Conservation (phyloP, 2,329 filamentous ascomycete species). For the Scedosporium apiospermum region DNA sequence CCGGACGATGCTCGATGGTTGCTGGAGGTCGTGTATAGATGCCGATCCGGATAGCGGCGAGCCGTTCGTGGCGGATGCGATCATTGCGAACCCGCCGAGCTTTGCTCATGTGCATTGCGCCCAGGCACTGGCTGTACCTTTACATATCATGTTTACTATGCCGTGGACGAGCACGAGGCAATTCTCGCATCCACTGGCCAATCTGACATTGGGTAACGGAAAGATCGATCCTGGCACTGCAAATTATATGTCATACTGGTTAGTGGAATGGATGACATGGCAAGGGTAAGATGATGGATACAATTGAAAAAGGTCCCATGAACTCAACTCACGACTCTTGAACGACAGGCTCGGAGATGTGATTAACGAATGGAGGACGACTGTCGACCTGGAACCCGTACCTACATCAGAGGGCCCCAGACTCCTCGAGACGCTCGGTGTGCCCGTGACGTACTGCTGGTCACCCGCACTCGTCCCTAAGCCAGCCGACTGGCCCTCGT, state of each 20-base stretch:
- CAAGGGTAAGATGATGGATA: constrained; percentile 44
- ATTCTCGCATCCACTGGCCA: constrained; percentile 71
- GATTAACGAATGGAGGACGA: constrained; percentile 65
- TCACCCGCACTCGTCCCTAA: constrained; percentile 58
- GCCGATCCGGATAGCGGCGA: constrained; percentile 48
- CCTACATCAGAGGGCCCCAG: constrained; percentile 71
- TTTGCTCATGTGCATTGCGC: constrained; percentile 75
- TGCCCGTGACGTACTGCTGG: constrained; percentile 69
- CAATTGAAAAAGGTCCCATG: no score
- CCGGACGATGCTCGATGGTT: constrained; percentile 75
- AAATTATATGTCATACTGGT: constrained; percentile 72
- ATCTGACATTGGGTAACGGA: constrained; percentile 45
- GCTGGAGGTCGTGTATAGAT: constrained; percentile 71
- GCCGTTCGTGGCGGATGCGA: constrained; percentile 61
- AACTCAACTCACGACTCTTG: neutral
- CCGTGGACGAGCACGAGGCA: constrained; percentile 67
- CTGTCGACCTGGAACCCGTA: constrained; percentile 61
- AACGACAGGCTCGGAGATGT: constrained; percentile 52
- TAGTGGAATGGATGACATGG: constrained; percentile 86
- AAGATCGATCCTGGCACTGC: constrained; percentile 58
- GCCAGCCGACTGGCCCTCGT: constrained; percentile 56
- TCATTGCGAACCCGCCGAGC: constrained; percentile 74
- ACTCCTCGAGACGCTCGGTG: constrained; percentile 60
- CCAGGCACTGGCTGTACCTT: constrained; percentile 64
- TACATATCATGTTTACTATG: constrained; percentile 85